Conservation (phyloP, 805 yeast species). For the Starmera amethionina region DNA sequence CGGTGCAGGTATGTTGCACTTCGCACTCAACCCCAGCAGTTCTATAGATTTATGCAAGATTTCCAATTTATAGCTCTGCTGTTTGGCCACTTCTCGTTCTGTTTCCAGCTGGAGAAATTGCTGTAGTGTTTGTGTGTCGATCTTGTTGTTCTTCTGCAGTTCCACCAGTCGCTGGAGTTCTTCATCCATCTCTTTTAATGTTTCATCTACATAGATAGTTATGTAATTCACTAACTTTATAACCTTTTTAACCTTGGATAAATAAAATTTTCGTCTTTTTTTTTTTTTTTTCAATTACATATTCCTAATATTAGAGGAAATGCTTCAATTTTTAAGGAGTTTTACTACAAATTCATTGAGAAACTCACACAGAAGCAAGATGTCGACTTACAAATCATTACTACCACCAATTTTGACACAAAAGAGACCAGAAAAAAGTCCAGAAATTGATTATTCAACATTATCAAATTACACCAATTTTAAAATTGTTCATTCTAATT, state of each 20-base stretch:
- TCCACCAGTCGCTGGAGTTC: slow-evolving; percentile 1
- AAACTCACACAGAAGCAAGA: background rate
- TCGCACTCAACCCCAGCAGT: slow-evolving; percentile 49
- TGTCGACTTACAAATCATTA: background rate
- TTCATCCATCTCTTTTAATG: slow-evolving; percentile 1
- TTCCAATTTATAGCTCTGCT: slow-evolving; percentile 65
- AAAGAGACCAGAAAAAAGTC: slow-evolving; percentile 22
- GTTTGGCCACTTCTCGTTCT: slow-evolving; percentile 78
- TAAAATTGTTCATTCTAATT: slow-evolving; percentile 37
- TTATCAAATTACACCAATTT: slow-evolving; percentile 59
- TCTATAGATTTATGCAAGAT: slow-evolving; percentile 48
- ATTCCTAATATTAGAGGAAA: too few species aligned
- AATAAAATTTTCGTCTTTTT: too few species aligned
- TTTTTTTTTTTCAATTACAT: too few species aligned
- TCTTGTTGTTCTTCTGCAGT: too few species aligned
- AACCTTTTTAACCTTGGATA: too few species aligned
- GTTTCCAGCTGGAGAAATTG: slow-evolving; percentile 1
- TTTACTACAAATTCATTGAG: too few species aligned
- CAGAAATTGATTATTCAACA: slow-evolving; percentile 70
- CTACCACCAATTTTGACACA: slow-evolving; percentile 19
- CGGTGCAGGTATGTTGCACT: slow-evolving; percentile 52
- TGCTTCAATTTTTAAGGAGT: too few species aligned
- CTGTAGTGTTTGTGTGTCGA: too few species aligned
- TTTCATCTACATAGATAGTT: too few species aligned
- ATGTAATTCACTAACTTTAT: too few species aligned